Percentiles rank a stretch among this genome's conserved stretches.
These are phyloP conservation scores for Verticillium dahliae DNA, from an alignment of 2,329 filamentous ascomycete genomes.

Conservation along the genomic window DNA sequence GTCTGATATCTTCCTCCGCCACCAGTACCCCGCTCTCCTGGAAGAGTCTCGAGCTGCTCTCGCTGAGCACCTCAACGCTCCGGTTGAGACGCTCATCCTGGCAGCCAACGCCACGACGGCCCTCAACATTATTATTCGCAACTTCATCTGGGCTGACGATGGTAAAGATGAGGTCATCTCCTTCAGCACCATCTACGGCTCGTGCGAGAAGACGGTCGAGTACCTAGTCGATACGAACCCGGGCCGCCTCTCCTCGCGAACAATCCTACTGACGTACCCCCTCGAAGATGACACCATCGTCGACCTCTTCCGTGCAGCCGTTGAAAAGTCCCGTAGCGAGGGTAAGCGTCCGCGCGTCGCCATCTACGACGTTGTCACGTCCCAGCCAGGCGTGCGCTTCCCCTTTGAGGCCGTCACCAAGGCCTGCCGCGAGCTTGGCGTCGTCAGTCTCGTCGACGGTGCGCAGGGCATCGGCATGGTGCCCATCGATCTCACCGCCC, in stretches of 20 bases:
- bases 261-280: conserved; percentile 62
- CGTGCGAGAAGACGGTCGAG: conserved; percentile 66
- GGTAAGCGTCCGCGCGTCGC: conserved; percentile 62
- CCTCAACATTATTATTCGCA: conserved; percentile 74
- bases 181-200: conserved; percentile 74
- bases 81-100: conserved; percentile 63
- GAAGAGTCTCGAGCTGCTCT: conserved; percentile 59
- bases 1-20: conserved; percentile 73
- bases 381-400: conserved; percentile 69
- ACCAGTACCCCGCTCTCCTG: conserved; percentile 55
- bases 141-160: conserved; percentile 58
- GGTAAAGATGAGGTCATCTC: conserved; percentile 74
- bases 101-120: conserved; percentile 76
- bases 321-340: conserved; percentile 41
- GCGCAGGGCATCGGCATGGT: conserved; percentile 83
- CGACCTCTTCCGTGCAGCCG: conserved; percentile 48
- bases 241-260: conserved; percentile 33
- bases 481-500: conserved; percentile 54
- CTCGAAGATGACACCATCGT: conserved; percentile 63
- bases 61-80: conserved; percentile 59
- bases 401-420: conserved; percentile 65
- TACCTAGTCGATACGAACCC: conserved; percentile 62
- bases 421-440: conserved; percentile 57
- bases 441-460: conserved; percentile 74
- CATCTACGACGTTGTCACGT: conserved; percentile 75